These are phyloP conservation scores for Craspedostauros australis DNA, from an alignment of 108 stramenopile species.

Conservation along the genomic window DNA sequence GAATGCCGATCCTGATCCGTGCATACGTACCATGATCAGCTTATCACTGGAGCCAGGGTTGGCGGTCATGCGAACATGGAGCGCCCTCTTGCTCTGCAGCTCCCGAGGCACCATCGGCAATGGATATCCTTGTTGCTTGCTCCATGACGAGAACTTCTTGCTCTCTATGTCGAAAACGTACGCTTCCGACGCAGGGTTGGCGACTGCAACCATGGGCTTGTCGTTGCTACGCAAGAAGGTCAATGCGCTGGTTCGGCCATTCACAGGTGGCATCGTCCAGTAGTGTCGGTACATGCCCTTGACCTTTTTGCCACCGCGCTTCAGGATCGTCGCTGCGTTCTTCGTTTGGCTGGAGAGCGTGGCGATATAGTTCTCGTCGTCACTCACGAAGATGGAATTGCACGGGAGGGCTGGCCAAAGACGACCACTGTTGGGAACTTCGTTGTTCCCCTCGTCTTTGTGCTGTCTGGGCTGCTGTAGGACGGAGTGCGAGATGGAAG, in stretches of 20 bases:
- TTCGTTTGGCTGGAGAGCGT: constrained; percentile 2
- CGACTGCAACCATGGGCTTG: constrained; percentile 51
- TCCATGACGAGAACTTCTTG: constrained; percentile 55
- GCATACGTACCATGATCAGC: constrained; percentile 69
- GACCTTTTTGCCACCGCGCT: background rate
- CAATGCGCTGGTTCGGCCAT: constrained; percentile 47
- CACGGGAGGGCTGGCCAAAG: constrained; percentile 1
- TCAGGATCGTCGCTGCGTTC: background rate
- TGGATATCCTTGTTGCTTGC: constrained; percentile 59
- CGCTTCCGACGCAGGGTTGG: constrained; percentile 48
- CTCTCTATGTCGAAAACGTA: constrained; percentile 57
- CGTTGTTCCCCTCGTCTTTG: too few species aligned
- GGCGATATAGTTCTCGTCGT: constrained; percentile 59
- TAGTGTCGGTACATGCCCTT: constrained; percentile 30
- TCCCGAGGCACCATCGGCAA: constrained; percentile 51
- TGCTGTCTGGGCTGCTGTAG: too few species aligned
- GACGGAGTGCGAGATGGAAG: too few species aligned
- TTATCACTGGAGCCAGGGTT: constrained; percentile 42
- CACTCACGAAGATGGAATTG: too few species aligned
- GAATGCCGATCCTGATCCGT: too few species aligned
- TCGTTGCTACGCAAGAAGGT: constrained; percentile 40
- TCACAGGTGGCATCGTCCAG: constrained; percentile 72
- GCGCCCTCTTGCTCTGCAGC: constrained; percentile 46
- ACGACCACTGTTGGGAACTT: too few species aligned
- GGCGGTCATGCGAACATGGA: constrained; percentile 38